These are phyloP conservation scores for Cercophora newfieldiana DNA, from an alignment of 495 filamentous ascomycete species.

Conservation along the genomic window DNA sequence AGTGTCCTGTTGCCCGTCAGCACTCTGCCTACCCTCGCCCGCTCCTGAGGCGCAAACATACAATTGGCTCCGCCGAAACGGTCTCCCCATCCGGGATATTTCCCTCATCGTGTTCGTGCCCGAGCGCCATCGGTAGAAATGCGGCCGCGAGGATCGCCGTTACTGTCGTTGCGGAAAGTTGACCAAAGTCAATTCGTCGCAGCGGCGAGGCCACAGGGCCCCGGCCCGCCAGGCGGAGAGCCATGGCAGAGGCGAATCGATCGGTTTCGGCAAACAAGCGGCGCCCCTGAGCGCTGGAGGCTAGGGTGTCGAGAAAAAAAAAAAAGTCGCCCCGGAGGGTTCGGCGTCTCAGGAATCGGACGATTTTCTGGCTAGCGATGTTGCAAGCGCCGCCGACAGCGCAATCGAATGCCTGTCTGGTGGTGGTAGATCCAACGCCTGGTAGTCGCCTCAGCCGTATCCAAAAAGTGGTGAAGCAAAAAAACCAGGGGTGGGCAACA, in stretches of 20 bases:
- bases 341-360: neutral
- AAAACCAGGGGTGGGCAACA: neutral
- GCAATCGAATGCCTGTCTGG: slow-evolving; percentile 22
- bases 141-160: slow-evolving; percentile 22
- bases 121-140: slow-evolving; percentile 45
- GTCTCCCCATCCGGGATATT: slow-evolving; percentile 73
- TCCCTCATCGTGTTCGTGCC: slow-evolving; percentile 74
- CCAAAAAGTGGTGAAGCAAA: neutral
- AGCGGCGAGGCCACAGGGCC: slow-evolving; percentile 11
- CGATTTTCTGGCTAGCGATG: neutral
- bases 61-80: slow-evolving; percentile 82
- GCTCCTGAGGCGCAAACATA: slow-evolving; percentile 47
- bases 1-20: slow-evolving; percentile 58
- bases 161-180: slow-evolving; percentile 15
- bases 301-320: slow-evolving; percentile 1
- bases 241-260: slow-evolving; percentile 17
- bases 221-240: slow-evolving; percentile 6
- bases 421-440: neutral
- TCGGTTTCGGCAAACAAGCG: slow-evolving; percentile 4
- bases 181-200: slow-evolving; percentile 12
- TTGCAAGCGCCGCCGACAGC: slow-evolving; percentile 4
- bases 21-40: slow-evolving; percentile 20
- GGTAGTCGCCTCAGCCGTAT: neutral
- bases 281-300: slow-evolving; percentile 6
- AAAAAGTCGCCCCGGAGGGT: neutral